A percentile compares a stretch with the other conserved stretches of the same genome.
Evolutionary conservation across 2,329 filamentous ascomycete genomes (phyloP).

Genomic region (Capronia epimyces): DNA sequence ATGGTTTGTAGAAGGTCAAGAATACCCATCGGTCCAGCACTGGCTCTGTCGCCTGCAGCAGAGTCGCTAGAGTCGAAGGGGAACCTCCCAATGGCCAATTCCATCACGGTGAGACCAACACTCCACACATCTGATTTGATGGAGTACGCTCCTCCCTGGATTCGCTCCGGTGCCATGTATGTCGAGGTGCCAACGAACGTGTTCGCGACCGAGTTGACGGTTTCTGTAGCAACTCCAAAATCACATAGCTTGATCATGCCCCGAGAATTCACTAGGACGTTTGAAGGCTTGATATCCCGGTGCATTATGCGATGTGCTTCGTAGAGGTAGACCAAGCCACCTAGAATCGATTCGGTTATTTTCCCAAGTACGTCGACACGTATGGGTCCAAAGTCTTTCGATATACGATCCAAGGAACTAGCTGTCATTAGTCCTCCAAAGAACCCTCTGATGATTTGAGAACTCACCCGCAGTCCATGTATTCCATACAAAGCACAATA

Average conservation of each 20-base stretch:
- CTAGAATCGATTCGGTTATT: conserved; percentile 91
- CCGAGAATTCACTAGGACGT: conserved; percentile 90
- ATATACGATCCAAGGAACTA: conserved; percentile 88
- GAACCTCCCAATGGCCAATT: conserved; percentile 94
- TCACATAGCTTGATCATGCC: conserved; percentile 97
- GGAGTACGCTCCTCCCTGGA: conserved; percentile 93
- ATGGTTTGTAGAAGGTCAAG: conserved; percentile 95
- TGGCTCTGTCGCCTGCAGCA: conserved; percentile 62
- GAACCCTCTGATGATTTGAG: conserved; percentile 1
- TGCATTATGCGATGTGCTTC: conserved; percentile 97
- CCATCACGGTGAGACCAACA: conserved; percentile 92
- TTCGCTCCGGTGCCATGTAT: conserved; percentile 98
- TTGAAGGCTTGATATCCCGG: conserved; percentile 96
- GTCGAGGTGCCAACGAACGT: conserved; percentile 98
- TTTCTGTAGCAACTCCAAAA: conserved; percentile 96
- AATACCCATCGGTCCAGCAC: conserved; percentile 78
- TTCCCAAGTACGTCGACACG: conserved; percentile 95
- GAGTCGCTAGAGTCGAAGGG: conserved; percentile 82
- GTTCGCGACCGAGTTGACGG: conserved; percentile 95
- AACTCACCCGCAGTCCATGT: conserved; percentile 97
- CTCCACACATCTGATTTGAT: conserved; percentile 99
- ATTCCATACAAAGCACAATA: conserved; percentile 99
- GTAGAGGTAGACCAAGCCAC: conserved; percentile 91
- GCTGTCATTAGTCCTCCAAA: conserved; percentile 25
- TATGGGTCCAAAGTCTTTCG: conserved; percentile 88